Conservation (phyloP, 2,329 filamentous ascomycete species). For the Ophiocordyceps camponoti-saundersi region DNA sequence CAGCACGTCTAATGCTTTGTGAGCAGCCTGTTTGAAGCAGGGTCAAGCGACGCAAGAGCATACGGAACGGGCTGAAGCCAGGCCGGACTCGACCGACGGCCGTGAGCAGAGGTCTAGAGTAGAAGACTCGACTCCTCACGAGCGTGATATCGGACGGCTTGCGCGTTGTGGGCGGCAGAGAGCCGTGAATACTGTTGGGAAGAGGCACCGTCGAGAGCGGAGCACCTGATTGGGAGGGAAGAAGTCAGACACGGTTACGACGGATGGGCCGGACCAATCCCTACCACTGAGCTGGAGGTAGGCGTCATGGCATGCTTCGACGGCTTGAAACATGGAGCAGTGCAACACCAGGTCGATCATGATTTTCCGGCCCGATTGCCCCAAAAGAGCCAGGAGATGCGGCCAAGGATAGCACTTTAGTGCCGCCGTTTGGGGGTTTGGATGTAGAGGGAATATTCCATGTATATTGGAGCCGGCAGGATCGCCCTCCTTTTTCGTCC, state of each 20-base stretch:
- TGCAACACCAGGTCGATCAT: conserved; percentile 65
- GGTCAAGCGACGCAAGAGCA: conserved; percentile 13
- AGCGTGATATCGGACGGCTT: conserved; percentile 49
- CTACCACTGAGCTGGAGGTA: conserved; percentile 66
- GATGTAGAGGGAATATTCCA: conserved; percentile 44
- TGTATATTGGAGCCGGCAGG: conserved; percentile 32
- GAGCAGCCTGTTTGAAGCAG: conserved; percentile 1
- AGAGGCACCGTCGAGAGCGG: conserved; percentile 31
- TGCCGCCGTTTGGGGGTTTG: conserved; percentile 51
- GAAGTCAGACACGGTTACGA: background rate
- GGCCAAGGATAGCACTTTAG: conserved; percentile 63
- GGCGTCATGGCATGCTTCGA: conserved; percentile 44
- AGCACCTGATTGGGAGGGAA: conserved; percentile 16
- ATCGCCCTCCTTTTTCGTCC: conserved; percentile 16
- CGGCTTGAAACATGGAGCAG: conserved; percentile 54
- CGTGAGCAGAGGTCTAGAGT: conserved; percentile 58
- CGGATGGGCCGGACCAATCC: conserved; percentile 6
- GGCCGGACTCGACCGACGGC: conserved; percentile 49
- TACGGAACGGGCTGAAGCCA: conserved; percentile 70
- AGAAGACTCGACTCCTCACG: conserved; percentile 71
- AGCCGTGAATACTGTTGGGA: background rate
- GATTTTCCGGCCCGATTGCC: conserved; percentile 55
- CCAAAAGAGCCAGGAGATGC: conserved; percentile 55
- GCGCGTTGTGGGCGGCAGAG: conserved; percentile 1
- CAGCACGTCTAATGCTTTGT: conserved; percentile 47